phyloP scores from a whole-genome alignment of 139 green algal species.

The Coelastrella sp. region DNA sequence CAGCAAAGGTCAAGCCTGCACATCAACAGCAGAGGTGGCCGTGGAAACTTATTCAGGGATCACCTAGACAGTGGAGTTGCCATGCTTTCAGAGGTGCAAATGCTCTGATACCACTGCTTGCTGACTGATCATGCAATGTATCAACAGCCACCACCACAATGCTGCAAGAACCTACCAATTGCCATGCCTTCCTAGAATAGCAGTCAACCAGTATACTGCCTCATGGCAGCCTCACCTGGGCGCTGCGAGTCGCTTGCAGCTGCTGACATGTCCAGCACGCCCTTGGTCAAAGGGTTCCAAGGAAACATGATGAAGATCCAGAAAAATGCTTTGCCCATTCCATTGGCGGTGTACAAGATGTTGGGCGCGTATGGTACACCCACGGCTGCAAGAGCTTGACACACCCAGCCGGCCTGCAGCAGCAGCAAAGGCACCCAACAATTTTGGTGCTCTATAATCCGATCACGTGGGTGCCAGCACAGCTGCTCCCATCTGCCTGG shows the following conservation, averaged over 20 bases:
- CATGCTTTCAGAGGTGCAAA: too few species aligned
- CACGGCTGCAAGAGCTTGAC: slow-evolving; percentile 60
- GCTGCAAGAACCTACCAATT: too few species aligned
- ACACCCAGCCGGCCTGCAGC: slow-evolving; percentile 71
- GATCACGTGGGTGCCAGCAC: too few species aligned
- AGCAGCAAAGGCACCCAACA: neutral
- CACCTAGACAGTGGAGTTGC: too few species aligned
- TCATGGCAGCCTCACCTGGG: neutral
- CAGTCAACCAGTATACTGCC: neutral
- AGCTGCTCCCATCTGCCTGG: too few species aligned
- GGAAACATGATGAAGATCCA: slow-evolving; percentile 78
- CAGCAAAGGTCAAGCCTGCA: slow-evolving; percentile 66
- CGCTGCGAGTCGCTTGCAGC: slow-evolving; percentile 45
- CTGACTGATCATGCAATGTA: neutral
- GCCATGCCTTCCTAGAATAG: neutral
- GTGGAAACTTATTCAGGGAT: neutral
- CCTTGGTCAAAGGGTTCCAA: slow-evolving; percentile 84
- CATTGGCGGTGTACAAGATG: slow-evolving; percentile 37
- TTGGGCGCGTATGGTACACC: slow-evolving; percentile 74
- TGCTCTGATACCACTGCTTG: neutral
- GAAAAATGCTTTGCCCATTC: slow-evolving; percentile 60
- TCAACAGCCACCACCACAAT: too few species aligned
- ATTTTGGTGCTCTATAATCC: neutral
- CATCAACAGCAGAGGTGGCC: neutral
- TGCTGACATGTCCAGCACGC: slow-evolving; percentile 72